These are phyloP conservation scores for Sugiyamaella smithiae DNA, from an alignment of 805 yeast species.

Conservation along the genomic window DNA sequence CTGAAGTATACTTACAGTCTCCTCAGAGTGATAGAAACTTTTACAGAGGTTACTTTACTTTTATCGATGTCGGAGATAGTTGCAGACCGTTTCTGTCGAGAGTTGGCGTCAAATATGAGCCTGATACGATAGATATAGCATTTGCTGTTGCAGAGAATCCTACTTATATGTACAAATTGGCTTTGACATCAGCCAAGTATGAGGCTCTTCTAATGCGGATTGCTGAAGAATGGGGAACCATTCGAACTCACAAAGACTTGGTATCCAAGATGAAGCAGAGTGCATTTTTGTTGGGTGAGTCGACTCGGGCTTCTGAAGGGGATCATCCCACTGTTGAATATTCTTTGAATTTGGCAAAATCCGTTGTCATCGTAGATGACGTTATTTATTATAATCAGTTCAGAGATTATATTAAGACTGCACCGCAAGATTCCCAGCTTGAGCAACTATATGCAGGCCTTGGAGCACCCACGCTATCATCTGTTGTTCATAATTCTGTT, in stretches of 20 bases:
- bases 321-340: constrained; percentile 19
- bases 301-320: constrained; percentile 20
- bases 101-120: constrained; percentile 36
- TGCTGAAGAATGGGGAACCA: constrained; percentile 7
- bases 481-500: constrained; percentile 27
- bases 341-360: constrained; percentile 28
- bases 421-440: constrained; percentile 34
- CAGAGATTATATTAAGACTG: constrained; percentile 30
- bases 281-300: constrained; percentile 30
- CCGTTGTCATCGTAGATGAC: constrained; percentile 37
- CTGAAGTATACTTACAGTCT: constrained; percentile 25
- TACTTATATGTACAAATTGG: constrained; percentile 24
- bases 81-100: constrained; percentile 33
- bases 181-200: constrained; percentile 27
- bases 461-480: constrained; percentile 33
- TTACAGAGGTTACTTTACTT: constrained; percentile 30
- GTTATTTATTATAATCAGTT: constrained; percentile 36
- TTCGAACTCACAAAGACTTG: constrained; percentile 16
- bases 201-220: constrained; percentile 19
- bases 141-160: constrained; percentile 28
- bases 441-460: constrained; percentile 33
- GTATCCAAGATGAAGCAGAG: constrained; percentile 26
- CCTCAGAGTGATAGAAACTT: constrained; percentile 12
- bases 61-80: constrained; percentile 23
- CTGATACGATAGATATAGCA: constrained; percentile 33